A percentile compares a stretch with the other conserved stretches of the same genome.
Evolutionary conservation across 257 asterid species (phyloP).

Genomic region (Rauvolfia tetraphylla): DNA sequence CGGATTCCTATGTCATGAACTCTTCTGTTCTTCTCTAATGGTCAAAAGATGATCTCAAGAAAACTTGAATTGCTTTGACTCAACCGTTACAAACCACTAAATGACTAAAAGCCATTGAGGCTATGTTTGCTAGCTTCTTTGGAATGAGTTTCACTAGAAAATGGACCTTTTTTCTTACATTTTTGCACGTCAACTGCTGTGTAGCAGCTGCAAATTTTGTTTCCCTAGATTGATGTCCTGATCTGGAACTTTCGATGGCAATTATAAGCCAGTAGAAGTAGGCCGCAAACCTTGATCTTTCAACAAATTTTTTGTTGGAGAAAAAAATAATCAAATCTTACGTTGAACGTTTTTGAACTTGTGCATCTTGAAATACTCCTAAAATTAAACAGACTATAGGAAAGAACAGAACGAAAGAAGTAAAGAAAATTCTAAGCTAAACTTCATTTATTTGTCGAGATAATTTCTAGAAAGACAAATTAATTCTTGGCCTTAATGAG

Average conservation of each 20-base stretch:
- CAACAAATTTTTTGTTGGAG: too few species aligned
- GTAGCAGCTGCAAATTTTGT: background rate
- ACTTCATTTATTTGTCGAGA: too few species aligned
- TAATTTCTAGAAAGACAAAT: too few species aligned
- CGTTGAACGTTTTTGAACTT: too few species aligned
- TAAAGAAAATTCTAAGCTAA: too few species aligned
- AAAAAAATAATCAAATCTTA: too few species aligned
- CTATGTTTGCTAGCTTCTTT: background rate
- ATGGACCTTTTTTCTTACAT: background rate
- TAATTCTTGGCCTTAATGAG: too few species aligned
- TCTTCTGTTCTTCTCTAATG: background rate
- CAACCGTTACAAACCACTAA: background rate
- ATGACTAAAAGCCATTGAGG: background rate
- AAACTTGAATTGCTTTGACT: background rate
- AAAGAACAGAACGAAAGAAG: too few species aligned
- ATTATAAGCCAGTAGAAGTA: too few species aligned
- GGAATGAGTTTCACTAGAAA: background rate
- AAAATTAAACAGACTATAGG: too few species aligned
- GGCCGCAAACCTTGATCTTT: too few species aligned
- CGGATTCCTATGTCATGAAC: background rate
- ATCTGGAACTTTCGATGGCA: background rate
- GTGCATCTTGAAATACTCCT: too few species aligned
- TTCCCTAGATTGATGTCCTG: background rate
- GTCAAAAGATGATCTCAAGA: background rate
- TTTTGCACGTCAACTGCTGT: background rate